phyloP scores from a whole-genome alignment of 331 rosid genomes.

The Malus hybrid region DNA sequence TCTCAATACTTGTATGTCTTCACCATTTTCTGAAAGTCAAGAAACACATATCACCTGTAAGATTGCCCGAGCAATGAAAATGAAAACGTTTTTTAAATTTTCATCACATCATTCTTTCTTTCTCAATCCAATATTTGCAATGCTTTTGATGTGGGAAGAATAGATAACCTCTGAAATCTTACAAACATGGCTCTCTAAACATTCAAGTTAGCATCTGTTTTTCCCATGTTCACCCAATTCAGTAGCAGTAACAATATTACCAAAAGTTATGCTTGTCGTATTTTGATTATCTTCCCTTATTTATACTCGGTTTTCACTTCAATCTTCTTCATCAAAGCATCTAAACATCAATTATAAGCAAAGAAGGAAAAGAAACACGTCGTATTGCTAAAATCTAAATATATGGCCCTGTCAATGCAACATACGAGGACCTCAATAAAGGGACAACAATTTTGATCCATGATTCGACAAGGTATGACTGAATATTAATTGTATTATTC shows the following conservation, averaged over 20 bases:
- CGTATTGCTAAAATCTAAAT: background rate
- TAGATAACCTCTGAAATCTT: background rate
- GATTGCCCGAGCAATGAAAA: background rate
- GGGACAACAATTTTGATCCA: background rate
- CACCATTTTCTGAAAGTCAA: slow-evolving; percentile 85
- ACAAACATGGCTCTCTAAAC: background rate
- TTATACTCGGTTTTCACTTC: background rate
- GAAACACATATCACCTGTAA: slow-evolving; percentile 5
- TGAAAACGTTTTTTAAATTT: background rate
- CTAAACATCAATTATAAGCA: background rate
- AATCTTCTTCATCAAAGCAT: background rate
- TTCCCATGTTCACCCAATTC: background rate
- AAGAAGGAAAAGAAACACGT: background rate
- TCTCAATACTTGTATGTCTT: slow-evolving; percentile 90
- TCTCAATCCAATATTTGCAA: background rate
- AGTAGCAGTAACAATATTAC: background rate
- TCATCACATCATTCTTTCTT: slow-evolving; percentile 2
- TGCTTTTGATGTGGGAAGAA: background rate
- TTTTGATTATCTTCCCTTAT: background rate
- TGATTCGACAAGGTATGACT: background rate
- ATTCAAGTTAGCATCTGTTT: background rate
- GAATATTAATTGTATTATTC: background rate
- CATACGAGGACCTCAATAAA: background rate
- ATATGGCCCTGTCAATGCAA: background rate
- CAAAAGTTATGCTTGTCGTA: background rate